Evolutionary conservation across 179 eudicot species (phyloP).

Genomic region (Silene coronaria): DNA sequence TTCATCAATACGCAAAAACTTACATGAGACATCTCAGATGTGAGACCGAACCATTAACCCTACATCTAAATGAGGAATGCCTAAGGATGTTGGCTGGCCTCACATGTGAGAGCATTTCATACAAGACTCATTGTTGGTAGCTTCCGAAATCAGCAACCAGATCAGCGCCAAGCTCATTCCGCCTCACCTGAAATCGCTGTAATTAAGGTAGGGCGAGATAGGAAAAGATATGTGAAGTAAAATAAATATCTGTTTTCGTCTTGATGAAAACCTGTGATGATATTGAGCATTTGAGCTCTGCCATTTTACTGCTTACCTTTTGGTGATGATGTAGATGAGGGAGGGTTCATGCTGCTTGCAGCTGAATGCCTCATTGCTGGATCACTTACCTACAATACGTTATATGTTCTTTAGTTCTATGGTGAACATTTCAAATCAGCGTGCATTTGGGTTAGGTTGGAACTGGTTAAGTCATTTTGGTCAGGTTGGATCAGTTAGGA

Average conservation of each 20-base stretch:
- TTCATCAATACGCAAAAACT: not conserved
- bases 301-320: conserved; percentile 15
- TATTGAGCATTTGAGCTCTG: not conserved
- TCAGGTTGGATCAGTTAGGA: not conserved
- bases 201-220: conserved; percentile 5
- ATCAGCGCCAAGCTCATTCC: conserved; percentile 8
- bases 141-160: not conserved
- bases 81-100: not conserved
- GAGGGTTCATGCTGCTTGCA: conserved; percentile 25
- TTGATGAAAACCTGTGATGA: conserved; percentile 1
- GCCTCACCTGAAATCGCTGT: conserved; percentile 17
- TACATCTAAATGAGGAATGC: not conserved
- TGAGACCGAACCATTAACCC: not conserved
- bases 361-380: conserved; percentile 17
- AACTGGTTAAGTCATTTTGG: not conserved
- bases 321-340: conserved; percentile 21
- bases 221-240: not conserved
- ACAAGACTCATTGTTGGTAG: not conserved
- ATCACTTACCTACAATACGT: conserved; percentile 29
- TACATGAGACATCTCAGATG: not conserved
- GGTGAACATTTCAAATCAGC: not conserved
- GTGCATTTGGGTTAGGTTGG: not conserved
- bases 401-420: not conserved
- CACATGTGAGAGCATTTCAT: not conserved
- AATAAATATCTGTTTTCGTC: not conserved